Evolutionary conservation across 208 protist genomes (phyloP).

Genomic region (Trypanosoma boissoni): DNA sequence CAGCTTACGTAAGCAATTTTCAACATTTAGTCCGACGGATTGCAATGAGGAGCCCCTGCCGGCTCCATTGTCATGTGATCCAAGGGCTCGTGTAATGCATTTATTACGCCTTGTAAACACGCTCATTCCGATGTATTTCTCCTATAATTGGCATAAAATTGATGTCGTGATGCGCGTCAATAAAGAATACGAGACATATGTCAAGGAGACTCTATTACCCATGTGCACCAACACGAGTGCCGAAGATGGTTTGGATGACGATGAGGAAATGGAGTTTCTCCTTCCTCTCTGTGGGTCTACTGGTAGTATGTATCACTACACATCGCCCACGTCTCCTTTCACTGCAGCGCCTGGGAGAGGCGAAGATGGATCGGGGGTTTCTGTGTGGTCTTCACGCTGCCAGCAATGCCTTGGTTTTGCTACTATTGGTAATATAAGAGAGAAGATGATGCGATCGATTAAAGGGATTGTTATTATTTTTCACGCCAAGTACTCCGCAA

Average conservation of each 20-base stretch:
- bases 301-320: background rate
- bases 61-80: constrained; percentile 29
- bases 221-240: constrained; percentile 52
- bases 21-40: constrained; percentile 7
- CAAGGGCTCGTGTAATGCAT: constrained; percentile 62
- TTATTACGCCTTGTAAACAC: constrained; percentile 76
- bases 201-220: constrained; percentile 70
- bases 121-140: constrained; percentile 83
- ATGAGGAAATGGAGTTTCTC: constrained; percentile 31
- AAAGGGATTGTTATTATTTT: constrained; percentile 76
- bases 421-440: constrained; percentile 49
- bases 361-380: no score
- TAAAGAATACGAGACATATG: constrained; percentile 71
- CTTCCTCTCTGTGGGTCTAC: background rate
- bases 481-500: constrained; percentile 73
- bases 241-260: constrained; percentile 57
- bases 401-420: constrained; percentile 33
- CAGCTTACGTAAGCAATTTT: background rate
- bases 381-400: no score
- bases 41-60: constrained; percentile 1
- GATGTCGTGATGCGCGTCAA: constrained; percentile 87
- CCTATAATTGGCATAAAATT: constrained; percentile 82
- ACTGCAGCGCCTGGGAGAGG: no score
- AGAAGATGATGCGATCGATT: constrained; percentile 37
- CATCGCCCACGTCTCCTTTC: background rate